Evolutionary conservation across 2,329 filamentous ascomycete species (phyloP), one percentile per base, ranked within the genome.

Genomic region (Pestalotiopsis sp.): DNA sequence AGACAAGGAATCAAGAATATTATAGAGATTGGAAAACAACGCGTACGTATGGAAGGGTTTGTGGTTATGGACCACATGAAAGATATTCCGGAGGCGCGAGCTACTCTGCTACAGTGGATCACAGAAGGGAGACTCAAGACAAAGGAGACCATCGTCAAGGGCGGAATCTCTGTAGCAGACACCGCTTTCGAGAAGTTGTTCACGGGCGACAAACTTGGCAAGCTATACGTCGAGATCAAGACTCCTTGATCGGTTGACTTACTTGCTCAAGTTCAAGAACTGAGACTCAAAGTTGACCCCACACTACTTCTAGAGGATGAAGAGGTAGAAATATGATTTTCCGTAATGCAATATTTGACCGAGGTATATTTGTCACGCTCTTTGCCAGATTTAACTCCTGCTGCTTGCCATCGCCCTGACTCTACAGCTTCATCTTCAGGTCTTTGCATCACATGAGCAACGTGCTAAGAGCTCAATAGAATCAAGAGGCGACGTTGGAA

Each of bases 61-160:
- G 90, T 94, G 69, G 86, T 93, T 59, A 87, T 92, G 66, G 92
- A 94, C 76, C 92, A 86, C 73, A 79, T 78, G 3, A 80, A 85
- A 64, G 83, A 90, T 73, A 91, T 86, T 75, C 74, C 83, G 0
- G 77, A 80, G 58, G 92, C 90, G 0, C 79, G 86, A 71, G 81
- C 85, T 74, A 84, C 93, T 72, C 80, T 94, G 13, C 84, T 85
- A 1, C 78, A 86, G 70, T 94, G 92, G 91, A 76, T 93, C n/a
- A 81, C 82, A 1, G 88, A 93, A 75, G 92, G 92, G 61, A 92
- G 90, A 80, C 78, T 94, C 70, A 88, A 92, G 85, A 81, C 88
- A 67, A 89, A 90, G 76, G 91, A 93, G 78, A 90, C 89, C 1
- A 86, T 94, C 67, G 78, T 94, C 69, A 86, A 86, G 72, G 91